Evolutionary conservation across 2,329 filamentous ascomycete genomes (phyloP).

Genomic region (Calonectria fujianensis): DNA sequence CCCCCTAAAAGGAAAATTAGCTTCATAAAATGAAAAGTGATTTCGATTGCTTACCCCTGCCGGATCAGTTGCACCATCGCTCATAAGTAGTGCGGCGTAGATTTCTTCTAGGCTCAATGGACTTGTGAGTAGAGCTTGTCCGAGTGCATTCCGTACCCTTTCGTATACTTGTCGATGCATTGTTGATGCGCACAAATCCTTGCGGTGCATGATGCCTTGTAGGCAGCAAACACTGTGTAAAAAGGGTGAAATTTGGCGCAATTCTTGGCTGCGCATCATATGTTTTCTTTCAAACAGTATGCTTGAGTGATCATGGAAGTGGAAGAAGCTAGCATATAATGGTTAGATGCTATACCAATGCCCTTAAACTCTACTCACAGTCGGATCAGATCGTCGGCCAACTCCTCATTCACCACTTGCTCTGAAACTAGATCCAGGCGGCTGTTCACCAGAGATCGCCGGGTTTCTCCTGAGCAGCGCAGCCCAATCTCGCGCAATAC

Average conservation of each 20-base stretch:
- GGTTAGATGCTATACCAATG: background rate
- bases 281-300: background rate
- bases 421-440: background rate
- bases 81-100: slow-evolving; percentile 26
- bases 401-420: background rate
- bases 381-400: slow-evolving; percentile 21
- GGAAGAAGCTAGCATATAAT: slow-evolving; percentile 8
- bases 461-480: background rate
- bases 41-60: background rate
- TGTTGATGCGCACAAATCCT: slow-evolving; percentile 16
- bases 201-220: slow-evolving; percentile 20
- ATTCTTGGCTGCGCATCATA: background rate
- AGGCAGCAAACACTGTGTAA: slow-evolving; percentile 31
- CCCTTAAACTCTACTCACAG: background rate
- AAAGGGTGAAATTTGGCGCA: slow-evolving; percentile 14
- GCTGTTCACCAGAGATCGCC: background rate
- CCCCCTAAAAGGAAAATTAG: background rate
- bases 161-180: slow-evolving; percentile 20
- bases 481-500: slow-evolving; percentile 26
- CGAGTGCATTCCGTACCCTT: slow-evolving; percentile 16
- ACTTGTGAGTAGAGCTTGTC: slow-evolving; percentile 3
- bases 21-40: no score
- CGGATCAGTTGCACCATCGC: slow-evolving; percentile 19
- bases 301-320: background rate
- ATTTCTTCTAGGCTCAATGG: slow-evolving; percentile 16